Evolutionary conservation across 2,329 filamentous ascomycete genomes (phyloP), one percentile per base, ranked within the genome.

Genomic region (Myriosclerotinia scirpicola): DNA sequence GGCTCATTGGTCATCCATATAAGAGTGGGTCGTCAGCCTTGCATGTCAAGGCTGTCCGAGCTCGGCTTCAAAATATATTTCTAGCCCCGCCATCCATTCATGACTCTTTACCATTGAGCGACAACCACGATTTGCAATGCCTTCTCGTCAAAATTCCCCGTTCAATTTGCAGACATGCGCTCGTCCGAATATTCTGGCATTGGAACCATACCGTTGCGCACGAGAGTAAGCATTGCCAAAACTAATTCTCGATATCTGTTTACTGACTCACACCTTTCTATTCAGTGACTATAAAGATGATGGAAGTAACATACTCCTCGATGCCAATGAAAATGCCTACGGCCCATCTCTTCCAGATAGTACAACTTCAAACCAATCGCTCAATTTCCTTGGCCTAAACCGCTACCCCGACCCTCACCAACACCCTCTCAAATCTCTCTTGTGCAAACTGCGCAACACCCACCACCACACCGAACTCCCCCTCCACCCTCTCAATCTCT

Each of bases 321-420:
- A 99, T 77, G 95, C 95, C 73, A 99, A 99, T 76, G 95, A 99
- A 81, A 99, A 99, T 76, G 93, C 95, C 68, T 97, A 90, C 75
- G 95, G 95, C 0, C 94, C 95, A 0, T 90, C 91, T 1, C 81
- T 97, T 59, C 76, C 71, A 53, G 78, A 79, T 67, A 73, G 79
- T 67, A 73, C 74, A 79, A 73, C 77, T 44, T 74, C 79, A 44
- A 77, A 78, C 5, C 81, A 83, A 38, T 82, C 88, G 26, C 82
- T 95, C 68, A 90, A 97, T 79, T 85, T 96, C 70, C 81, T 92
- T 62, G 89, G 91, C 70, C 84, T 99, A 75, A 90, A 99, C 82
- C 87, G 95, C 76, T 99, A 99, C 79, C 95, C 95, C 42, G 95
- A 99, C 78, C 95, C 95, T 75, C 93, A 99, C 85, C 95, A 99